These are phyloP conservation scores for Diaporthe destruens DNA, from an alignment of 2,329 filamentous ascomycete species.

Conservation along the genomic window DNA sequence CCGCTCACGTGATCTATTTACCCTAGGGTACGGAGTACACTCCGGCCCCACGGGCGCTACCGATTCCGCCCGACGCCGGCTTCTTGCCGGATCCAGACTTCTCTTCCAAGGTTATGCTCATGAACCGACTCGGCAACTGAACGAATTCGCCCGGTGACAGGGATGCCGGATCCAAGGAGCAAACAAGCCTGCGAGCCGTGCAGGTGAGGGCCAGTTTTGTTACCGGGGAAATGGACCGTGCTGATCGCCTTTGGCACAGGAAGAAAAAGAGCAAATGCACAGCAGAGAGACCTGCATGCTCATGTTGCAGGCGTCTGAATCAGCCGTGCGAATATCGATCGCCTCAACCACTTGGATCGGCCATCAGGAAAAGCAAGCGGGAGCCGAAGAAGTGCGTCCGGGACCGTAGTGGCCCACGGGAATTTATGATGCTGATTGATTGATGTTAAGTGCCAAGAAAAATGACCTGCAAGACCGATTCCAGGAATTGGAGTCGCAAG, in stretches of 20 bases:
- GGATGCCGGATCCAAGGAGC: not conserved
- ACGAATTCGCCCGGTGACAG: not conserved
- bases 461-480: not conserved
- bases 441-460: not conserved
- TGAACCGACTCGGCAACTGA: not conserved
- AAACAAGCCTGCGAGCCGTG: slow-evolving; percentile 6
- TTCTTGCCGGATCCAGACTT: not conserved
- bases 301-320: slow-evolving; percentile 1
- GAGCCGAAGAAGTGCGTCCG: not conserved
- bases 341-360: not conserved
- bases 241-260: not conserved
- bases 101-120: not conserved
- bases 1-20: not conserved
- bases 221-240: not conserved
- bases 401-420: not conserved
- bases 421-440: not conserved
- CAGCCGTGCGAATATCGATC: not conserved
- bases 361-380: not conserved
- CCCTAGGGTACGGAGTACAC: too few relatives aligned
- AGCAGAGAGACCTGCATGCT: not conserved
- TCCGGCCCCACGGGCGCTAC: not conserved
- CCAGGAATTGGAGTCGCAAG: not conserved
- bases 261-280: slow-evolving; percentile 11
- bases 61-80: not conserved
- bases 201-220: not conserved